Base-by-base conservation (phyloP, 331 rosid species). In the Malus hybrid region DNA sequence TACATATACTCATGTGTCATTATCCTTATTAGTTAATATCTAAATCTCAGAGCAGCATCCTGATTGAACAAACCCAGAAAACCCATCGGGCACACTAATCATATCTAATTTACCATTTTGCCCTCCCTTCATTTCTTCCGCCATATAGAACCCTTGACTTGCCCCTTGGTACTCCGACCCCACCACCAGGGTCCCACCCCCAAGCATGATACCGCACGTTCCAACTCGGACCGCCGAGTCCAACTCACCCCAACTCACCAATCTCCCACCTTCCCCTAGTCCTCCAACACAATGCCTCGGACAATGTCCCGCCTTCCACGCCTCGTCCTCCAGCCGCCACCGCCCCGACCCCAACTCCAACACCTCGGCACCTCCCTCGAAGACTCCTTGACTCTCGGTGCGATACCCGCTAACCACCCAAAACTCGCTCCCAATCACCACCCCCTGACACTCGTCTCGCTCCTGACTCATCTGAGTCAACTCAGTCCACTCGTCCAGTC, bases 391-490 rank as follows among this genome's bases (percentile, higher is more conserved):
- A 3, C 82, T 83, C 80, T 89, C 98, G 2, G 98, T 90, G 6
- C 55, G 66, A 50, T 93, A 93, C 27, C 98, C 98, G 57, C 97
- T 82, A 16, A 90, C 88, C 55, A 90, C 98, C 98, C 96, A 93
- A 27, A 93, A 89, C 83, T 89, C 88, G 13, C 74, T 72, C 61
- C 87, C 91, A 3, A 89, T 64, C 60, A 87, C 86, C 68, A 68
- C 42, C 2, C 97, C 98, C 19, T 93, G 88, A 68, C 97, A 90
- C 88, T 93, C 98, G 84, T 93, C 98, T 27, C 97, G 76, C 75
- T 84, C 93, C 72, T 67, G 86, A 16, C 75, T 80, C 98, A 93
- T 89, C 72, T 54, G 79, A 20, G 28, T 67, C 84, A 93, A 20
- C 80, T 67, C 85, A 5, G 29, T 12, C 98, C 98, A 93, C 65